A percentile compares a stretch with the other conserved stretches of the same genome.
These are phyloP conservation scores for Phanerodontia chrysosporium DNA, from an alignment of 768 basidiomycete genomes.

Conservation along the genomic window DNA sequence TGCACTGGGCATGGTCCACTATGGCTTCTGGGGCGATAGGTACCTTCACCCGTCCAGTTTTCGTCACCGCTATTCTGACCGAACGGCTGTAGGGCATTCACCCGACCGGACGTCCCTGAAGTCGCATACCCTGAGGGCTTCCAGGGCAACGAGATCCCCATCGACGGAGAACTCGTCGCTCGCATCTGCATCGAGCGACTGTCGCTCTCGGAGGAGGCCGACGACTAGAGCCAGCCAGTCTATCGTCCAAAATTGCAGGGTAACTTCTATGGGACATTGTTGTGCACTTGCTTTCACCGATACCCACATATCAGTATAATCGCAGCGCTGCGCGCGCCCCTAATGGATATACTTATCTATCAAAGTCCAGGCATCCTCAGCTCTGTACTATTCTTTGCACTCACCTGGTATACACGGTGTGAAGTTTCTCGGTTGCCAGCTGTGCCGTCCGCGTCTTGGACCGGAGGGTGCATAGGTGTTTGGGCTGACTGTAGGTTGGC, in stretches of 20 bases:
- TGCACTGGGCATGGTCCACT: conserved; percentile 78
- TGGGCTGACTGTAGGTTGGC: too few species aligned
- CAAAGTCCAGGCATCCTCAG: too few species aligned
- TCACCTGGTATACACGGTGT: too few species aligned
- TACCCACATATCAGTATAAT: background rate
- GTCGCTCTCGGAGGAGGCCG: conserved; percentile 52
- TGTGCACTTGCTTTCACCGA: background rate
- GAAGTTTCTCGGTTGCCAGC: too few species aligned
- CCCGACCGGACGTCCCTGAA: conserved; percentile 64
- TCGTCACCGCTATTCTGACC: background rate
- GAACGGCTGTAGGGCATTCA: conserved; percentile 80
- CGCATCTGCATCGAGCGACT: conserved; percentile 54
- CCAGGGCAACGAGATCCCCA: conserved; percentile 80
- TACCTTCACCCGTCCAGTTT: conserved; percentile 28
- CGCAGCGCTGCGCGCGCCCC: background rate
- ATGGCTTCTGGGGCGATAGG: conserved; percentile 79
- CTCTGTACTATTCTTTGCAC: too few species aligned
- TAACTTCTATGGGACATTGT: background rate
- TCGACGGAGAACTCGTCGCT: conserved; percentile 70
- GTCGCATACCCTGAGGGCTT: conserved; percentile 84
- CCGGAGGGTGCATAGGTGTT: too few species aligned
- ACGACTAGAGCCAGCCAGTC: conserved; percentile 39
- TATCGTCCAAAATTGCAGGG: background rate
- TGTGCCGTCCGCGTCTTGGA: too few species aligned
- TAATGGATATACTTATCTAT: background rate